Evolutionary conservation across 2,329 filamentous ascomycete genomes (phyloP), one percentile per base, ranked within the genome.

Genomic region (Exserohilum turcica): DNA sequence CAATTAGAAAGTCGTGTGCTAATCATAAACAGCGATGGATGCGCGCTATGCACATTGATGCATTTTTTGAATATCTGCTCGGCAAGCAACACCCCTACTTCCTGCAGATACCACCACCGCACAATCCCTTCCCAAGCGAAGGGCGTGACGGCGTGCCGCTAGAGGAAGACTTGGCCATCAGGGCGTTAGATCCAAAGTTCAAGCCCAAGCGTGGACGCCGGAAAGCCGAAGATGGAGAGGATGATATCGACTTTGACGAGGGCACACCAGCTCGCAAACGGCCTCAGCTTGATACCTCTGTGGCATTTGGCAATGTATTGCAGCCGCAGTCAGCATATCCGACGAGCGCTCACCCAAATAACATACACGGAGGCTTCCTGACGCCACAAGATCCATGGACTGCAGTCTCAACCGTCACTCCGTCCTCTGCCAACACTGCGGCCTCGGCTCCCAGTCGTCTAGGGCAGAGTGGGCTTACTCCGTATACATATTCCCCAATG

Each of bases 11-110:
- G 32, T 31, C 9, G 16, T 29, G 16, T 38, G 48, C 59, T 65
- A 47, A 58, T 47, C 31, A 42, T 51, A 40, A 21, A 27, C 33
- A 90, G 90, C 87, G 93, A 69, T 97, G 92, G 92, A 94, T 97
- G 90, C 91, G 91, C 71, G 92, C 92, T 5, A 93, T 96, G 89
- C 92, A 96, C 72, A 86, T 96, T 46, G 91, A 96, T 79, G 90
- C 91, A 9, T 97, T 97, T 72, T 97, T 96, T 67, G 91, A 96
- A 71, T 97, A 91, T 71, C 84, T 95, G 16, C 81, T 93, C 57
- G 85, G 86, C 43, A 91, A 91, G 59, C 79, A 84, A 21, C 91
- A 95, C 73, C 77, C 84, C 0, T 97, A 97, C 74, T 96, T 88
- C 79, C 86, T 84, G 13, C 84, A 91, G 31, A 82, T 96, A 19